A percentile compares a stretch with the other conserved stretches of the same genome.
Evolutionary conservation across 2,329 filamentous ascomycete genomes (phyloP).

Genomic region (Talaromyces sp.): DNA sequence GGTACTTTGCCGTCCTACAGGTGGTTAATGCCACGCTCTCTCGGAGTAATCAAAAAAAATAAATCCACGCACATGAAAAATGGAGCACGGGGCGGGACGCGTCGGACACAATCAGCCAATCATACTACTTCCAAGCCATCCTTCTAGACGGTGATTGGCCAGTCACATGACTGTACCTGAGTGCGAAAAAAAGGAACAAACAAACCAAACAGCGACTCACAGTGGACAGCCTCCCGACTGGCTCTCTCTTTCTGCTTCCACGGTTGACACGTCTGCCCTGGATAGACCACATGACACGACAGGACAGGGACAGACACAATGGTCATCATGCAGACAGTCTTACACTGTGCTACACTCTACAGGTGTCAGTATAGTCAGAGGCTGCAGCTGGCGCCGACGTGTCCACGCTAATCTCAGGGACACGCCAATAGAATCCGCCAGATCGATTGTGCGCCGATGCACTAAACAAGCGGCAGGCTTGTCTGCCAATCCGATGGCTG

Average conservation of each 20-base stretch:
- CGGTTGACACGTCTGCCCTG: neutral
- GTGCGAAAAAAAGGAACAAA: neutral
- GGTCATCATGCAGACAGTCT: neutral
- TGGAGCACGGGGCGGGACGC: neutral
- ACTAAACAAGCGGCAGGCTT: slow-evolving; percentile 9
- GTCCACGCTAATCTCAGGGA: slow-evolving; percentile 8
- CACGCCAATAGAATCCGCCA: slow-evolving; percentile 7
- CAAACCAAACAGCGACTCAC: neutral
- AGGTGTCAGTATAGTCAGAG: no score
- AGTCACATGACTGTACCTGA: neutral
- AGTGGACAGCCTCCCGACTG: slow-evolving; percentile 2
- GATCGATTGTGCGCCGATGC: neutral
- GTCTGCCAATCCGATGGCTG: slow-evolving; percentile 12
- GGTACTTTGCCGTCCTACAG: neutral
- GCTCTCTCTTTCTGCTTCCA: neutral
- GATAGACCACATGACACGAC: neutral
- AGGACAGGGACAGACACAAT: neutral
- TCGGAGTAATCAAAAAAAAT: neutral
- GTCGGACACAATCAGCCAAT: neutral
- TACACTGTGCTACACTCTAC: no score
- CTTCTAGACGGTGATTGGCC: neutral
- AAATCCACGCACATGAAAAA: neutral
- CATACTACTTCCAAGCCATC: accelerated
- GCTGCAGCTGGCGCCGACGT: slow-evolving; percentile 6
- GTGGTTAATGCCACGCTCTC: neutral